phyloP scores from a whole-genome alignment of 768 basidiomycete species.

The Boletus patriciae region DNA sequence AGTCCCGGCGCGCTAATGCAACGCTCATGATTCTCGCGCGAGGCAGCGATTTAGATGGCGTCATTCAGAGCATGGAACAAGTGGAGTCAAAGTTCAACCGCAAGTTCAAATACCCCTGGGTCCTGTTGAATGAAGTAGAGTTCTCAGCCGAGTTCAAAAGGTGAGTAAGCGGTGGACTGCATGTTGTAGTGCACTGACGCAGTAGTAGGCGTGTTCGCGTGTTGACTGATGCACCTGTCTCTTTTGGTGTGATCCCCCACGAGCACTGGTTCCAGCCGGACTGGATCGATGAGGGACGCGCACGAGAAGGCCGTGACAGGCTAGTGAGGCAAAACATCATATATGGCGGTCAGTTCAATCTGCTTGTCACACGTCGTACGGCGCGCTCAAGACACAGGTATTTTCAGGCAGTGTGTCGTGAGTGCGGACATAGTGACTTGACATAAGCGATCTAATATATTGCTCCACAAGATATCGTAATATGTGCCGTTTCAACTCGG shows the following conservation, averaged over 20 bases:
- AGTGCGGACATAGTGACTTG: conserved; percentile 14
- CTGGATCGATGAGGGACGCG: conserved; percentile 70
- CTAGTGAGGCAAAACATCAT: conserved; percentile 51
- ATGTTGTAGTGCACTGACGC: conserved; percentile 13
- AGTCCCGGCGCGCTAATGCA: conserved; percentile 50
- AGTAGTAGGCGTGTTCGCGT: conserved; percentile 33
- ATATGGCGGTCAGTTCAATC: conserved; percentile 45
- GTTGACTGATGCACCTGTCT: conserved; percentile 43
- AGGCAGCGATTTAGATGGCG: conserved; percentile 46
- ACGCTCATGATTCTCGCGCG: conserved; percentile 57
- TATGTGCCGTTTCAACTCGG: conserved; percentile 77
- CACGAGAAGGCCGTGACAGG: conserved; percentile 48
- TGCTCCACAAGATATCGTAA: conserved; percentile 53
- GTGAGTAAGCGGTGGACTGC: conserved; percentile 19
- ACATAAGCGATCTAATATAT: background rate
- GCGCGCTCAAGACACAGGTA: conserved; percentile 4
- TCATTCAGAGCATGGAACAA: conserved; percentile 50
- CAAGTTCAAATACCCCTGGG: conserved; percentile 58
- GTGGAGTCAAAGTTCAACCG: conserved; percentile 61
- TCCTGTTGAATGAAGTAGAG: conserved; percentile 61
- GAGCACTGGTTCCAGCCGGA: conserved; percentile 72
- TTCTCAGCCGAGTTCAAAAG: conserved; percentile 56
- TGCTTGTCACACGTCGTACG: background rate
- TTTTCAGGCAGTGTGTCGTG: conserved; percentile 45
- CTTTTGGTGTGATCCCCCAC: conserved; percentile 57